A percentile compares a stretch with the other conserved stretches of the same genome.
Conservation (phyloP, 306 rosid genomes). For the Inga oerstediana region DNA sequence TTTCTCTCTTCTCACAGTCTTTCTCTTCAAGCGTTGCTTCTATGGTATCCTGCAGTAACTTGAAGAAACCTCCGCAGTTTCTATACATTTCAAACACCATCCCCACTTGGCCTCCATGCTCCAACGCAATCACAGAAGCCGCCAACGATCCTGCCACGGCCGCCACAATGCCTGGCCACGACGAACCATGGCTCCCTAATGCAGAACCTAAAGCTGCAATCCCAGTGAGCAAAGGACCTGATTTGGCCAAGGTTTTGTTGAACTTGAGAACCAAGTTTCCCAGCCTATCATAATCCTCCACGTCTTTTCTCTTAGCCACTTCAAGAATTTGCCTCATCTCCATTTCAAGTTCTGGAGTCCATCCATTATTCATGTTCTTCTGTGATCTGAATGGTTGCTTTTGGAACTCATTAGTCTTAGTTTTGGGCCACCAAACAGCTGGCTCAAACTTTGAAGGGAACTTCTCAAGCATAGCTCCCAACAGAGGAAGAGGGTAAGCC, state of each 20-base stretch:
- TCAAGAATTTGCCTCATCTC: neutral
- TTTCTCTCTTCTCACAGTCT: neutral
- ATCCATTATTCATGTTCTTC: slow-evolving; percentile 25
- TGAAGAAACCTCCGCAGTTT: slow-evolving; percentile 56
- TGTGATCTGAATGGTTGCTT: neutral
- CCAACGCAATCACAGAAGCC: slow-evolving; percentile 44
- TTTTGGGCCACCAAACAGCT: slow-evolving; percentile 70
- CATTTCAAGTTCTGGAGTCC: neutral
- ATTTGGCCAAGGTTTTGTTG: neutral
- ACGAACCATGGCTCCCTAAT: neutral
- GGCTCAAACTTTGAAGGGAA: slow-evolving; percentile 56
- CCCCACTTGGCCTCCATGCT: slow-evolving; percentile 74
- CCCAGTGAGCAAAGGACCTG: neutral
- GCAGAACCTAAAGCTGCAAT: neutral
- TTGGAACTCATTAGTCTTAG: neutral
- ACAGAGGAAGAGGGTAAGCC: slow-evolving; percentile 35
- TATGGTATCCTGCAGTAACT: slow-evolving; percentile 21
- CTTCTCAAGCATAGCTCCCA: slow-evolving; percentile 72
- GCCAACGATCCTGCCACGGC: slow-evolving; percentile 60
- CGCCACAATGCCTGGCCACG: slow-evolving; percentile 29
- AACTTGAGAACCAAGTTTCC: neutral
- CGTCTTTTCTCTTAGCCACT: neutral
- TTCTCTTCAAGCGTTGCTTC: slow-evolving; percentile 3
- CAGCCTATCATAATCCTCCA: neutral
- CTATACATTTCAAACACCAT: slow-evolving; percentile 80